Base-by-base conservation (phyloP, 78 protist genomes). In the Bigelowiella natans region DNA sequence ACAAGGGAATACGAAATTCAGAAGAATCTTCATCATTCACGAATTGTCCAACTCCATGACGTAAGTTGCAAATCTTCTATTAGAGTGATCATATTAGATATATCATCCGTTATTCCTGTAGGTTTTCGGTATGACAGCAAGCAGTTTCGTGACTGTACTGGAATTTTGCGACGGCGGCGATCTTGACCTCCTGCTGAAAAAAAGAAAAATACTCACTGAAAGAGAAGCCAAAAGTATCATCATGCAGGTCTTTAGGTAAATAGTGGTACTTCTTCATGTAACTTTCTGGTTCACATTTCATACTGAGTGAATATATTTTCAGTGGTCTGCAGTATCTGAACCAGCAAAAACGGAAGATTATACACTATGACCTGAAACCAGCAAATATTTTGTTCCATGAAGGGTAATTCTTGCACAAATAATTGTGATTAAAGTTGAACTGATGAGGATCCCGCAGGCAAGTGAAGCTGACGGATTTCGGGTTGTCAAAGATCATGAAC, bases 291-390 rank as follows among this genome's bases (percentile, higher is more conserved):
- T 36, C 31, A 11, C 2, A 31, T 83, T 28, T 11, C 36, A 83
- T 11, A 26, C 2, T 11, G 86, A 26, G 2, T 2, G 11, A 34
- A 7, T 83, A 18, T 31, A 2, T 31, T 2, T 0, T 26, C 96
- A 95, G 92, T 30, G 98, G 95, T 0, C 94, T 97, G n/a, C 31
- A 2, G n/a, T 95, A 97, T 38, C 92, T 97, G 1, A 86, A 38
- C 94, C 2, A 40, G 2, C 93, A 64, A 89, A n/a, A 30, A 29
- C 90, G 64, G 38, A 83, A 34, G 0, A 89, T 97, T 38, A 96
- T 97, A 40, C 98, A 97, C 90, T 97, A 95, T 89, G 98, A 97
- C 90, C 94, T 97, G 88, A 97, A 97, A 94, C 98, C 98, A 0
- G 98, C 90, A 11, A 97, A 97, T 83, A 88, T 97, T 37, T 39